phyloP scores from a whole-genome alignment of 2,329 filamentous ascomycete genomes.

The Sporothrix protearum region DNA sequence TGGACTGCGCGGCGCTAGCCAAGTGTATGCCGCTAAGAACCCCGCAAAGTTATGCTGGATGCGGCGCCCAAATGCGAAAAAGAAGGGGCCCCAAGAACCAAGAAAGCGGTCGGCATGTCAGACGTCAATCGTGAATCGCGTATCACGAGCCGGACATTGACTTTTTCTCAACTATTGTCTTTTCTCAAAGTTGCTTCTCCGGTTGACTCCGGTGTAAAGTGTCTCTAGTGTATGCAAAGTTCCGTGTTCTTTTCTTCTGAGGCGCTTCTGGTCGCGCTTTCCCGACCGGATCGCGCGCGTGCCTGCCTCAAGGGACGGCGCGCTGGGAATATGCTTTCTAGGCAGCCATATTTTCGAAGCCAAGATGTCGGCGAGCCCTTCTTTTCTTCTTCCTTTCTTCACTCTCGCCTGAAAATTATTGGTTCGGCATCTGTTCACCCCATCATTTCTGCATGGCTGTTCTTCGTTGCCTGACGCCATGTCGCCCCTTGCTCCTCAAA shows the following conservation, averaged over 20 bases:
- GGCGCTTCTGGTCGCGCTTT: background rate
- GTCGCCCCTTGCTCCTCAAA: background rate
- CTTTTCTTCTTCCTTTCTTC: background rate
- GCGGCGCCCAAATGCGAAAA: background rate
- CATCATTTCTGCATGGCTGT: background rate
- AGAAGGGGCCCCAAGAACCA: background rate
- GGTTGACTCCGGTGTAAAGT: background rate
- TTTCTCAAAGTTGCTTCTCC: background rate
- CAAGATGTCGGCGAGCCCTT: background rate
- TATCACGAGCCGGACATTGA: background rate
- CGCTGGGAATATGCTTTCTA: background rate
- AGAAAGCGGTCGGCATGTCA: background rate
- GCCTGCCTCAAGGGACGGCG: background rate
- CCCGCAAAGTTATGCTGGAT: conserved; percentile 6
- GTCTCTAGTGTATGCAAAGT: background rate
- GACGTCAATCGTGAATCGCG: background rate
- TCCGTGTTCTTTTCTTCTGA: conserved; percentile 14
- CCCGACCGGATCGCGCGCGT: background rate
- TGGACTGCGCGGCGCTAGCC: background rate
- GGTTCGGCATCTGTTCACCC: background rate
- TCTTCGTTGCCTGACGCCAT: background rate
- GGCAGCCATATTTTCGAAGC: conserved; percentile 6
- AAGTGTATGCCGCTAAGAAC: conserved; percentile 1
- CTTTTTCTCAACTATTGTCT: background rate
- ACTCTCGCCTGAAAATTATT: background rate